A percentile compares a stretch with the other conserved stretches of the same genome.
These are phyloP conservation scores for Aspergillus persii DNA, from an alignment of 2,329 filamentous ascomycete species.

Conservation along the genomic window DNA sequence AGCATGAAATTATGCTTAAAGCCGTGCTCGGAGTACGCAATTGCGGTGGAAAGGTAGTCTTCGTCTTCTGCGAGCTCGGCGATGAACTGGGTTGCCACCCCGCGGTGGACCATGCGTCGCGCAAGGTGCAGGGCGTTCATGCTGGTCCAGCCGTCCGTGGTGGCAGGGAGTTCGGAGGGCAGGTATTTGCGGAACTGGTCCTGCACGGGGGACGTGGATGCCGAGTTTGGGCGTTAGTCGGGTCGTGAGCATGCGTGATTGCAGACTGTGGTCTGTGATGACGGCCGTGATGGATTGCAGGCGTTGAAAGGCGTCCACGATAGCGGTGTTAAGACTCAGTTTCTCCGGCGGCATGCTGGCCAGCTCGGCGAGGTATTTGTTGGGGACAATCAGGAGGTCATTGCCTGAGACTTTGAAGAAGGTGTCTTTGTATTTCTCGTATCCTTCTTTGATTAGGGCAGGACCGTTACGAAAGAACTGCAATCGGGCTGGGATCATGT, in stretches of 20 bases:
- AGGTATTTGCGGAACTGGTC: background rate
- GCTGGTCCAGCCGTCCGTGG: background rate
- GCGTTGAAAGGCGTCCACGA: background rate
- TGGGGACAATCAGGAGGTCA: constrained; percentile 23
- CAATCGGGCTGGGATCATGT: background rate
- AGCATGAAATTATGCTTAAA: background rate
- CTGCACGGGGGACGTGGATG: background rate
- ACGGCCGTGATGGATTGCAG: background rate
- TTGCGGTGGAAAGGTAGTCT: background rate
- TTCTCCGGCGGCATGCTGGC: constrained; percentile 16
- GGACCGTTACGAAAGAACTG: background rate
- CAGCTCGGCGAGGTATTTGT: constrained; percentile 25
- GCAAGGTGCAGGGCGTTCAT: background rate
- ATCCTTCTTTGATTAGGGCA: background rate
- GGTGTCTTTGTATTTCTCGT: background rate
- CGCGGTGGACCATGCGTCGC: background rate
- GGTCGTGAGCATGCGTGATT: background rate
- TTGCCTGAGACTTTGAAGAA: background rate
- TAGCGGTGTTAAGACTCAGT: constrained; percentile 10
- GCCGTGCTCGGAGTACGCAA: background rate
- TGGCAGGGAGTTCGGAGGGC: background rate
- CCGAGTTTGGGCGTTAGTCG: background rate
- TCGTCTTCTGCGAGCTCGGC: background rate
- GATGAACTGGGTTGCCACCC: background rate
- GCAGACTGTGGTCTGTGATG: background rate